Percentiles rank a stretch among this genome's conserved stretches.
Evolutionary conservation across 2,329 filamentous ascomycete species (phyloP).

Genomic region (Endoconidiophora laricicola): DNA sequence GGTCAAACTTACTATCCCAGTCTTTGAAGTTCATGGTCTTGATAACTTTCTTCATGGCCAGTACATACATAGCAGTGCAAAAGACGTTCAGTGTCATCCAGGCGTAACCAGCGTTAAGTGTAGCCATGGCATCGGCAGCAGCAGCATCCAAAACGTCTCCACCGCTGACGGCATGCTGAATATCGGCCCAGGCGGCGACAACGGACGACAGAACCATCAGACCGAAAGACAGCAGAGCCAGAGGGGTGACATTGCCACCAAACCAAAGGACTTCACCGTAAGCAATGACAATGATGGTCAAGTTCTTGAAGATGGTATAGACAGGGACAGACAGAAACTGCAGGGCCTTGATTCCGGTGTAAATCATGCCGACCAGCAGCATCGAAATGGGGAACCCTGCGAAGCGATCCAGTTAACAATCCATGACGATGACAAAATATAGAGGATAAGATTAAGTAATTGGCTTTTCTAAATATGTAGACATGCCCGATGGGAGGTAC

Average conservation of each 20-base stretch:
- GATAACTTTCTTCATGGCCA: conserved; percentile 95
- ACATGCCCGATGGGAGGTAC: conserved; percentile 18
- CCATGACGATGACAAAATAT: neutral
- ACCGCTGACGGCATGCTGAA: conserved; percentile 62
- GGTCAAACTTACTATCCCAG: conserved; percentile 70
- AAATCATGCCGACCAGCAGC: conserved; percentile 97
- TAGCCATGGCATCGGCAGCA: conserved; percentile 62
- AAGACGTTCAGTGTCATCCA: conserved; percentile 98
- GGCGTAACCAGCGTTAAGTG: conserved; percentile 82
- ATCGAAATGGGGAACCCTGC: conserved; percentile 91
- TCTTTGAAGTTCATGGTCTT: conserved; percentile 99
- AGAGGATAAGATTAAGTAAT: neutral
- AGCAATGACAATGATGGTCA: conserved; percentile 96
- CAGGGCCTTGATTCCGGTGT: conserved; percentile 87
- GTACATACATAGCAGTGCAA: conserved; percentile 75
- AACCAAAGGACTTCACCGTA: conserved; percentile 99
- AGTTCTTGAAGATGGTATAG: conserved; percentile 99
- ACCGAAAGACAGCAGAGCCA: conserved; percentile 84
- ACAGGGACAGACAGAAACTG: conserved; percentile 95
- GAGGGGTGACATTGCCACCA: conserved; percentile 72
- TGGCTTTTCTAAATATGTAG: neutral
- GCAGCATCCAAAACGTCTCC: conserved; percentile 35
- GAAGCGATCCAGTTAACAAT: neutral
- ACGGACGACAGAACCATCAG: conserved; percentile 93
- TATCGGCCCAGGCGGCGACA: conserved; percentile 93